These are phyloP conservation scores for Conticribra guillardii DNA, from an alignment of 108 stramenopile species.

Conservation along the genomic window DNA sequence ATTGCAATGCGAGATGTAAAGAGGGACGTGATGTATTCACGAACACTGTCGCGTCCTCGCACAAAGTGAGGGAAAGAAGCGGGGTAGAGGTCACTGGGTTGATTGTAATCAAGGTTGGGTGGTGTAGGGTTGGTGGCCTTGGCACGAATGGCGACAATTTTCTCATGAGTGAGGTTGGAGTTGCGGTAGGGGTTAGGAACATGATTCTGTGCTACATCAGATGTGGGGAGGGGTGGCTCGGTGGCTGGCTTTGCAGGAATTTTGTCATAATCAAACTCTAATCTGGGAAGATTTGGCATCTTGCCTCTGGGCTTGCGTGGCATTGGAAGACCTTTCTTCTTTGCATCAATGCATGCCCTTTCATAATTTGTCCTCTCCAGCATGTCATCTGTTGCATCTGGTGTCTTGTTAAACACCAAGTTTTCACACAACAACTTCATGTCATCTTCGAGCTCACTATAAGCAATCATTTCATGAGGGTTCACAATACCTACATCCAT, in stretches of 20 bases:
- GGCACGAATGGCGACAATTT: slow-evolving; percentile 76
- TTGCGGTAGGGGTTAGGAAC: slow-evolving; percentile 85
- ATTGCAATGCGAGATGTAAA: slow-evolving; percentile 89
- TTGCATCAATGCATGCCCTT: slow-evolving; percentile 75
- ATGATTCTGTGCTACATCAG: slow-evolving; percentile 85
- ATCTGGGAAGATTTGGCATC: slow-evolving; percentile 58
- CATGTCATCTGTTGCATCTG: slow-evolving; percentile 95
- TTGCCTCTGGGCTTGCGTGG: slow-evolving; percentile 57
- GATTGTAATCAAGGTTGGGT: slow-evolving; percentile 74
- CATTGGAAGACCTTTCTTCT: slow-evolving; percentile 72
- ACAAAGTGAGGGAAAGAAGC: slow-evolving; percentile 90
- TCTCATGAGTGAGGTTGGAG: slow-evolving; percentile 75
- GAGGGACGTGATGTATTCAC: slow-evolving; percentile 87
- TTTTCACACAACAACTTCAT: slow-evolving; percentile 85
- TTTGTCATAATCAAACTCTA: slow-evolving; percentile 86
- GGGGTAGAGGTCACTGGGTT: slow-evolving; percentile 66
- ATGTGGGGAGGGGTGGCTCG: slow-evolving; percentile 89
- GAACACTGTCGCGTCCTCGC: slow-evolving; percentile 90
- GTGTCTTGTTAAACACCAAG: slow-evolving; percentile 82
- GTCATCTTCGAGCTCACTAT: slow-evolving; percentile 87
- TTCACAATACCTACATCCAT: slow-evolving; percentile 99
- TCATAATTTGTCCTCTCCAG: slow-evolving; percentile 89
- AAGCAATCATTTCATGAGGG: slow-evolving; percentile 89
- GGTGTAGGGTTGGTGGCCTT: slow-evolving; percentile 61
- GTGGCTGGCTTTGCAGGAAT: slow-evolving; percentile 67